Conservation (phyloP, 1,284 basidiomycete species). For the Apiotrichum akiyoshidainum region DNA sequence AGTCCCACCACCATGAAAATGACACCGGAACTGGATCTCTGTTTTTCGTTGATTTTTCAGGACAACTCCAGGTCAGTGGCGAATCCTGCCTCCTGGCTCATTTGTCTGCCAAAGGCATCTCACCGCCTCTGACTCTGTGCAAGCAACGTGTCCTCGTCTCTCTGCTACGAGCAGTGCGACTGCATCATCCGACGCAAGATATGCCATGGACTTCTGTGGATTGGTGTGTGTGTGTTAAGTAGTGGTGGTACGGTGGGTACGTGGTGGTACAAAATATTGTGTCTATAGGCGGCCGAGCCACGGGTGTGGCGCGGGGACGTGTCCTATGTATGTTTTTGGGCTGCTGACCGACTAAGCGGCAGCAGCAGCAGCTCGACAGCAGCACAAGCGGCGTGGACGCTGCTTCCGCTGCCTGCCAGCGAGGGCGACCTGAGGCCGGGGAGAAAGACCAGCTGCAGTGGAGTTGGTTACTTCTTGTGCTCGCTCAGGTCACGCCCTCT, state of each 20-base stretch:
- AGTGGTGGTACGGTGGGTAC: background rate
- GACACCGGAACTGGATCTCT: too few relatives aligned
- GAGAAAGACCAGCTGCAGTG: too few relatives aligned
- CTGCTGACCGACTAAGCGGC: background rate
- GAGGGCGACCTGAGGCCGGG: too few relatives aligned
- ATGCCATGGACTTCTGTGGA: background rate
- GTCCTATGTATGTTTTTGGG: background rate
- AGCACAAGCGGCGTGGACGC: too few relatives aligned
- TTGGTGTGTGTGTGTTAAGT: background rate
- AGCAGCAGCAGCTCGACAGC: background rate
- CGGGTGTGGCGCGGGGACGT: background rate
- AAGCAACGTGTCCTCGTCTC: too few relatives aligned
- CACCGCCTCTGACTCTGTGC: too few relatives aligned
- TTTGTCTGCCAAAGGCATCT: too few relatives aligned
- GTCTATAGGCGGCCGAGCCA: background rate
- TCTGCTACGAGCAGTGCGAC: too few relatives aligned
- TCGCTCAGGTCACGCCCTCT: slow-evolving; percentile 10
- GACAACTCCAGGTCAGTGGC: too few relatives aligned
- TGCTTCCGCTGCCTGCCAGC: too few relatives aligned
- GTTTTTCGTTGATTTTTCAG: too few relatives aligned
- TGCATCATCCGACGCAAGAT: background rate
- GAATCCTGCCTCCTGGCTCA: too few relatives aligned
- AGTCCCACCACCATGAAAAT: background rate
- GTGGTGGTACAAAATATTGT: slow-evolving; percentile 5
- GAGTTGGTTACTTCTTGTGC: background rate